Conservation (phyloP, 106 monocot genomes). For the Ottelia alismoides region DNA sequence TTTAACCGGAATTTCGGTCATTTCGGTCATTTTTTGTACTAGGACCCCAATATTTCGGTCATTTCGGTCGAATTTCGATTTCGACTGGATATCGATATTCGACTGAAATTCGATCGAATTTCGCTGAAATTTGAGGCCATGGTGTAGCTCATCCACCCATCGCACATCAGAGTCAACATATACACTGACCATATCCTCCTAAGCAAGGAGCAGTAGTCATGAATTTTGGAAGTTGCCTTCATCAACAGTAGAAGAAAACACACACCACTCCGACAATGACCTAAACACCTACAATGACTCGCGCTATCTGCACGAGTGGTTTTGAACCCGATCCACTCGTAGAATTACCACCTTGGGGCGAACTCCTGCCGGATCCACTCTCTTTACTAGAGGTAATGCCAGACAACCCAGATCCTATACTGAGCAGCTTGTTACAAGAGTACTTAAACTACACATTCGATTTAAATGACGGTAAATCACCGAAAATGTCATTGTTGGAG, state of each 20-base stretch:
- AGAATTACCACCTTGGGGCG: too few relatives aligned
- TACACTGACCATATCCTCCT: too few relatives aligned
- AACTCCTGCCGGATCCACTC: not conserved
- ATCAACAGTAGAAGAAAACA: constrained; percentile 5
- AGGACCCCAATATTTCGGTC: too few relatives aligned
- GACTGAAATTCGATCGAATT: too few relatives aligned
- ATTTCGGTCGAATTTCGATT: too few relatives aligned
- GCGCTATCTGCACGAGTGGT: constrained; percentile 1
- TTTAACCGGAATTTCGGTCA: too few relatives aligned
- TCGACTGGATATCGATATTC: too few relatives aligned
- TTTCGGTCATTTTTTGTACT: too few relatives aligned
- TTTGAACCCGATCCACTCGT: not conserved
- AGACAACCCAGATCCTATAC: constrained; percentile 1
- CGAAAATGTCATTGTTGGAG: constrained; percentile 26
- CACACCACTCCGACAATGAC: constrained; percentile 18
- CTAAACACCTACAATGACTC: constrained; percentile 19
- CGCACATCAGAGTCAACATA: too few relatives aligned
- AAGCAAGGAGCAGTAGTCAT: too few relatives aligned
- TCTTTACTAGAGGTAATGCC: not conserved
- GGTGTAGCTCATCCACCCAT: too few relatives aligned
- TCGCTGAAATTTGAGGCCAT: too few relatives aligned
- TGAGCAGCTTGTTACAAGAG: constrained; percentile 27
- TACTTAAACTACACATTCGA: constrained; percentile 18
- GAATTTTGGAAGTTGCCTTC: constrained; percentile 11
- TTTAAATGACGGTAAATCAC: constrained; percentile 28